Base-by-base conservation (phyloP, 2,329 filamentous ascomycete species). In the Fusarium oxysporum region DNA sequence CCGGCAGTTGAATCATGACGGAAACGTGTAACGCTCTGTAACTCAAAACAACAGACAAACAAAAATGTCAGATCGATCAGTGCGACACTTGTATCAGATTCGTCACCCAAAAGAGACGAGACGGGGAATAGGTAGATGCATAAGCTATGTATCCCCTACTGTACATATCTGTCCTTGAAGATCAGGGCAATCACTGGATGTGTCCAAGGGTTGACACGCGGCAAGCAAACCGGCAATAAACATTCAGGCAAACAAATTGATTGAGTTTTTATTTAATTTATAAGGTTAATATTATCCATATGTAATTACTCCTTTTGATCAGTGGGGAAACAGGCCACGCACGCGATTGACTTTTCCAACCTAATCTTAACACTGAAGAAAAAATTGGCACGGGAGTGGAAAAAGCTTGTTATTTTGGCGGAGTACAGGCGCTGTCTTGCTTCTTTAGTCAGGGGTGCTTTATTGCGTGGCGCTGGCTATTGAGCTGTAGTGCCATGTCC, bases 1-100 rank as follows among this genome's bases (percentile, higher is more conserved):
- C 63, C 55, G 65, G 65, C 65, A 68, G 47, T 68, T 68, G 41
- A 62, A 37, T 68, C 63, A 68, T 67, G 54, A 38, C 25, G 35
- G 30, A n/a, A 23, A 35, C 28, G 47, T 48, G 55, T 32, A 41
- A 61, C 62, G 21, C 6, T 40, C 3, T 35, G 44, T 50, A 21
- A 16, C 32, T 2, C 17, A 61, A 8, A 14, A 43, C 14, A 45
- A 21, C 41, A 54, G 37, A 48, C 41, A 62, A 33, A 50, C 11
- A 21, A 12, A 28, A 33, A 9, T 55, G 63, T 35, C 63, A 68
- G 55, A 40, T 62, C 64, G 63, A 30, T 54, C 25, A 25, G 55
- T 68, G n/a, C 41, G 41, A 68, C 63, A 35, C 6, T 37, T 66
- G 44, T 35, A 12, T 14, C 10, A 35, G 37, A 54, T 54, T 40